phyloP scores from a whole-genome alignment of 1,284 basidiomycete genomes.

The Kwoniella shivajii region DNA sequence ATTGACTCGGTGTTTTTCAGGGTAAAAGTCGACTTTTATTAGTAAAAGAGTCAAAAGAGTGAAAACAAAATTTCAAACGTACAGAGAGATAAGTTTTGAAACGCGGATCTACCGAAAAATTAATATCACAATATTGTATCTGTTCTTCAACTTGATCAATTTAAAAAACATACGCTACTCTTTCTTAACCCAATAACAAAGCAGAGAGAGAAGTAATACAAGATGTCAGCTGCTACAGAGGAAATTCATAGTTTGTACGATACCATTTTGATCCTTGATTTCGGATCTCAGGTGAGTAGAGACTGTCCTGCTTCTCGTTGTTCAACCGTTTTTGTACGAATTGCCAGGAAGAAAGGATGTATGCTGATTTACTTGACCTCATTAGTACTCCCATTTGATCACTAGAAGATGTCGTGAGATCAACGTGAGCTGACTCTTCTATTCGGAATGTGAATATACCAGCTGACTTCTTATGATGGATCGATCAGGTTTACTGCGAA shows the following conservation, averaged over 20 bases:
- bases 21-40: background rate
- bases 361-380: background rate
- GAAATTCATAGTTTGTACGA: constrained; percentile 93
- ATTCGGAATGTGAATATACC: background rate
- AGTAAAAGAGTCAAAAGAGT: background rate
- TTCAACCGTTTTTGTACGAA: background rate
- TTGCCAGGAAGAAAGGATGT: background rate
- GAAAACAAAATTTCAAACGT: background rate
- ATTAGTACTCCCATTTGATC: constrained; percentile 95
- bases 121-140: background rate
- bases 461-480: background rate
- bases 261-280: constrained; percentile 95
- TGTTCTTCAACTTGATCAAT: background rate
- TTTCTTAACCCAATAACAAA: background rate
- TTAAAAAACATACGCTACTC: too few species aligned
- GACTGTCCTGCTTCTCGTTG: background rate
- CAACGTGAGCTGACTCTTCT: constrained; percentile 56
- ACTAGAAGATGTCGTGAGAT: constrained; percentile 97
- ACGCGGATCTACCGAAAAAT: too few species aligned
- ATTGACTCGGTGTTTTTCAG: too few species aligned
- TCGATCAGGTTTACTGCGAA: constrained; percentile 81
- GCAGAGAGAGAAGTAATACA: background rate
- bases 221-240: constrained; percentile 27
- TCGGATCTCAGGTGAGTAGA: constrained; percentile 88
- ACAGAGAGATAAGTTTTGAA: too few species aligned